Percentiles rank a stretch among this genome's conserved stretches.
phyloP scores from a whole-genome alignment of 108 stramenopile species.

The Conticribra guillardii region DNA sequence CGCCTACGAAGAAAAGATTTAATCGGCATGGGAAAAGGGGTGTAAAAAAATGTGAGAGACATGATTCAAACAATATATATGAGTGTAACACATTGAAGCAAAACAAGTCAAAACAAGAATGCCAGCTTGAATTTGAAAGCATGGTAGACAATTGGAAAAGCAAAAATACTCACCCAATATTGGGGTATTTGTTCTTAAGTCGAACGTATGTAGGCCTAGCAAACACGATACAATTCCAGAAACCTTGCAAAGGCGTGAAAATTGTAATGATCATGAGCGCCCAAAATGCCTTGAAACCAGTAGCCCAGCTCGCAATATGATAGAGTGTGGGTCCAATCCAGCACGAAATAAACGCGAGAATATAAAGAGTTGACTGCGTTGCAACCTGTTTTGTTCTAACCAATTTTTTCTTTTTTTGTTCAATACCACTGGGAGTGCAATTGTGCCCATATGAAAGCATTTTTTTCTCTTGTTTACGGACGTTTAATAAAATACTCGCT shows the following conservation, averaged over 20 bases:
- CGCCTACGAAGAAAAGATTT: no score
- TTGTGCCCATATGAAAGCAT: background rate
- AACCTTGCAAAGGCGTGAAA: conserved; percentile 18
- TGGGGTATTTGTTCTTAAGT: background rate
- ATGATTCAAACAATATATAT: no score
- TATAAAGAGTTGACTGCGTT: conserved; percentile 7
- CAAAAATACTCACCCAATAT: no score
- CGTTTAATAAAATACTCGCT: background rate
- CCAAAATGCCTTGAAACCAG: conserved; percentile 17
- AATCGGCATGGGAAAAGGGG: no score
- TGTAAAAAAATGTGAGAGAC: no score
- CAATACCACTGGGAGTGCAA: no score
- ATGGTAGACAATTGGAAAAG: no score
- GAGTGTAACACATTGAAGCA: no score
- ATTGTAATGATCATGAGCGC: conserved; percentile 3
- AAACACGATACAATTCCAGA: conserved; percentile 1
- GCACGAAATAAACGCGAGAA: conserved; percentile 3
- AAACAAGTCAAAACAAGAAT: no score
- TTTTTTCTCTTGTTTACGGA: background rate
- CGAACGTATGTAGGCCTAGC: background rate
- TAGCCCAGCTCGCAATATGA: conserved; percentile 7
- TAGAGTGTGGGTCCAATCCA: conserved; percentile 10
- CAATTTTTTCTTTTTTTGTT: no score
- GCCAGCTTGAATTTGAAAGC: no score
- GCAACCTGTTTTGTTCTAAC: background rate